Percentiles rank a stretch among this genome's conserved stretches.
phyloP scores from a whole-genome alignment of 495 filamentous ascomycete species.

The Penicillium turbatum region DNA sequence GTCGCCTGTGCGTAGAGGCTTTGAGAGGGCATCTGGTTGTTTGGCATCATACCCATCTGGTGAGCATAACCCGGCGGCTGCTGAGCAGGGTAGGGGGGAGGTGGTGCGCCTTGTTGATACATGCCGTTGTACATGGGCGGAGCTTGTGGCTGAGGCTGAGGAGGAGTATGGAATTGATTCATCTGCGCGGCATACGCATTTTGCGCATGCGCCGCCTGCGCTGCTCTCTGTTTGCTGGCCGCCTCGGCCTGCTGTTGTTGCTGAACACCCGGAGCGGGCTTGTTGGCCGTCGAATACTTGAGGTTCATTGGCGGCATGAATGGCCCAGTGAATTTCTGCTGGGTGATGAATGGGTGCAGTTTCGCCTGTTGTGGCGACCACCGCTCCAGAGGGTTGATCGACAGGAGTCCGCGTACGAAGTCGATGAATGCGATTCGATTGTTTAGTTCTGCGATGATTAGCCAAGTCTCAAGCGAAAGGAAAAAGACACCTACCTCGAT shows the following conservation, averaged over 20 bases:
- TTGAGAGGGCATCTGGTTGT: constrained; percentile 56
- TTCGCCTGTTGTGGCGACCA: constrained; percentile 99
- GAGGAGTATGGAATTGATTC: constrained; percentile 49
- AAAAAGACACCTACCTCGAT: constrained; percentile 67
- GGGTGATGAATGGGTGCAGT: constrained; percentile 97
- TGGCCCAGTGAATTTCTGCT: constrained; percentile 91
- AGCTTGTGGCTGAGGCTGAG: constrained; percentile 42
- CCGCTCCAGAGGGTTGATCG: constrained; percentile 91
- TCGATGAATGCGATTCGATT: constrained; percentile 99
- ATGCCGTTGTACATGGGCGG: constrained; percentile 77
- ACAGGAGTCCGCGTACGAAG: constrained; percentile 92
- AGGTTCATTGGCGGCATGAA: constrained; percentile 98
- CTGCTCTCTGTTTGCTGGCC: constrained; percentile 77
- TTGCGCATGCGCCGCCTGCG: constrained; percentile 59
- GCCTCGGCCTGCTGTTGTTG: constrained; percentile 95
- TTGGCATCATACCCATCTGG: constrained; percentile 68
- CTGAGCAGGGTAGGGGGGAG: constrained; percentile 78
- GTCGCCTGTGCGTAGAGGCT: constrained; percentile 86
- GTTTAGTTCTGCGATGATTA: constrained; percentile 72
- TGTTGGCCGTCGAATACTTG: constrained; percentile 73
- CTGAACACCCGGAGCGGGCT: constrained; percentile 93
- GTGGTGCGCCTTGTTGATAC: constrained; percentile 75
- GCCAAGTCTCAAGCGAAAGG: constrained; percentile 20
- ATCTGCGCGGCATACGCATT: constrained; percentile 56
- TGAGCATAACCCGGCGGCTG: constrained; percentile 63